Percentiles rank a stretch among this genome's conserved stretches.
These are phyloP conservation scores for Sequoia sempervirens DNA, from an alignment of 75 land plant genomes.

Conservation along the genomic window DNA sequence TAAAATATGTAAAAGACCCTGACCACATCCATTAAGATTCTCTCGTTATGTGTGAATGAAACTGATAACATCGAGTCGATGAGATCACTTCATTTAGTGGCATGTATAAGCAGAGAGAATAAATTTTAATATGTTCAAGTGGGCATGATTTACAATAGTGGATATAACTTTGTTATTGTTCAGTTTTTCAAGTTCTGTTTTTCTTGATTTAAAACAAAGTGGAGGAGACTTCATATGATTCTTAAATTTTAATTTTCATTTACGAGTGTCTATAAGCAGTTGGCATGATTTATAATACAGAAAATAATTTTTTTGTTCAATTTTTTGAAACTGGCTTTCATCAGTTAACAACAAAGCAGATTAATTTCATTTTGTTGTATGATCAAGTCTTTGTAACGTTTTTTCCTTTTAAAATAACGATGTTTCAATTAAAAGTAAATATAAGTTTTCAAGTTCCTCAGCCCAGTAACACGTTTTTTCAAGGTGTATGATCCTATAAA, in stretches of 20 bases:
- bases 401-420: background rate
- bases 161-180: background rate
- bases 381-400: background rate
- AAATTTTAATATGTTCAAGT: background rate
- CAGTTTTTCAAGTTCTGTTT: background rate
- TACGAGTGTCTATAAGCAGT: background rate
- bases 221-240: too few relatives aligned
- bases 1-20: background rate
- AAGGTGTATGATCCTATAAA: too few relatives aligned
- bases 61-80: background rate
- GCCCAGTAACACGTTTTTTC: too few relatives aligned
- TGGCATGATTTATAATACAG: background rate
- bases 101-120: background rate
- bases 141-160: background rate
- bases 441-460: too few relatives aligned
- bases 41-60: background rate
- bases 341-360: too few relatives aligned
- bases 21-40: background rate
- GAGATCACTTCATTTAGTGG: background rate
- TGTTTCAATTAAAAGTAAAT: background rate
- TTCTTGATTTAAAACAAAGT: background rate
- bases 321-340: too few relatives aligned
- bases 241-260: too few relatives aligned
- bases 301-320: too few relatives aligned
- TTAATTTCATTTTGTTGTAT: background rate